Conservation (phyloP, 345 rosid species). For the Eucalyptus tenuipes region DNA sequence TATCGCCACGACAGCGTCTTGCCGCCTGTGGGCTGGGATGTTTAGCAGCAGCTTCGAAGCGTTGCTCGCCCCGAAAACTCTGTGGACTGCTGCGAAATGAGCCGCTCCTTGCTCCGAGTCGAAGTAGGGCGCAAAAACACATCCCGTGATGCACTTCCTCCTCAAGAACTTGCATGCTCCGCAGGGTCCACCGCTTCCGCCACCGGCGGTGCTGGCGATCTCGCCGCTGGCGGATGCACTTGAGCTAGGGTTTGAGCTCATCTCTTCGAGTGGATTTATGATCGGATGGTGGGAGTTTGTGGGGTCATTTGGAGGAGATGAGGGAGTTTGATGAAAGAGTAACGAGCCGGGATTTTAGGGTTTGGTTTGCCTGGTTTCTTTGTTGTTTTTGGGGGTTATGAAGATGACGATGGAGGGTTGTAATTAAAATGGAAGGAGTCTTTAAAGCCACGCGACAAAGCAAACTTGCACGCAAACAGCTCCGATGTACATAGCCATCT, state of each 20-base stretch:
- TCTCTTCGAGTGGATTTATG: background rate
- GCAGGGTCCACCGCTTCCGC: conserved; percentile 36
- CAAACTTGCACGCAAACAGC: no score
- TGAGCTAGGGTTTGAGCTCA: background rate
- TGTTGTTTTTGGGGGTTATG: background rate
- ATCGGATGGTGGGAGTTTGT: background rate
- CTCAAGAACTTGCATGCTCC: conserved; percentile 90
- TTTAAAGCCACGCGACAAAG: conserved; percentile 91
- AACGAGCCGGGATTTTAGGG: conserved; percentile 18
- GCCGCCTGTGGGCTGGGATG: conserved; percentile 55
- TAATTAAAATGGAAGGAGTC: conserved; percentile 15
- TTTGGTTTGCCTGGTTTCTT: conserved; percentile 9
- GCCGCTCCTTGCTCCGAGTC: conserved; percentile 80
- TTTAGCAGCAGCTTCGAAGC: conserved; percentile 81
- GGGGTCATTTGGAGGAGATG: background rate
- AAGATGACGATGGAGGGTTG: background rate
- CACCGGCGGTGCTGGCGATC: conserved; percentile 24
- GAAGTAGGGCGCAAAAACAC: conserved; percentile 79
- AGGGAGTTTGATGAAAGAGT: background rate
- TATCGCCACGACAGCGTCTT: conserved; percentile 86
- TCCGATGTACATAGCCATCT: no score
- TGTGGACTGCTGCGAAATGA: conserved; percentile 77
- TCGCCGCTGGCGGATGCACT: background rate
- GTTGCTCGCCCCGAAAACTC: conserved; percentile 87
- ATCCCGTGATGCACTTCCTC: conserved; percentile 71